These are phyloP conservation scores for button mushroom (Agaricus bisporus) DNA, from an alignment of 768 basidiomycete species.

Conservation along the genomic window DNA sequence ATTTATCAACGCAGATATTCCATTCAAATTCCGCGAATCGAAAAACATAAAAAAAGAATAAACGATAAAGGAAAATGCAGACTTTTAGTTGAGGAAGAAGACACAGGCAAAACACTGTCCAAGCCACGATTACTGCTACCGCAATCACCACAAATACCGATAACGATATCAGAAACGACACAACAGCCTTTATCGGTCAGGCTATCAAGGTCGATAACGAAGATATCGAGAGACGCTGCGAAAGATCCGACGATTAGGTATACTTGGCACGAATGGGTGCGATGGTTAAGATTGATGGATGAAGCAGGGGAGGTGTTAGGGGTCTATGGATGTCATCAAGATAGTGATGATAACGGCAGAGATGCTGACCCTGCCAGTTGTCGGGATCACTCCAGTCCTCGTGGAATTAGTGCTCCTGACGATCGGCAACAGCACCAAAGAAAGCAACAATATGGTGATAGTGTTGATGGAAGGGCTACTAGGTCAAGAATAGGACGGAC, in stretches of 20 bases:
- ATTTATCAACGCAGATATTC: slow-evolving; percentile 1
- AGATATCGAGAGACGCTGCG: slow-evolving; percentile 24
- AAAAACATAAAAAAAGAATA: too few relatives aligned
- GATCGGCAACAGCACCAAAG: background rate
- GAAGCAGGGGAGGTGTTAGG: slow-evolving; percentile 10
- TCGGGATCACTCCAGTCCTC: background rate
- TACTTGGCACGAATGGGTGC: slow-evolving; percentile 31
- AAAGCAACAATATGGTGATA: background rate
- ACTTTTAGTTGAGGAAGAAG: too few relatives aligned
- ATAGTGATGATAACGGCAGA: too few relatives aligned
- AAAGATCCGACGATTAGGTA: slow-evolving; percentile 22
- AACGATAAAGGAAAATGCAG: too few relatives aligned
- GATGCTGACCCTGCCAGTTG: too few relatives aligned
- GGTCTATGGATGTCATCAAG: background rate
- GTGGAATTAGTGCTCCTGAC: background rate
- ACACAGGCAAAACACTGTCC: too few relatives aligned
- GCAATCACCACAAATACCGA: background rate
- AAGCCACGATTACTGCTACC: background rate
- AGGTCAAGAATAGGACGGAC: background rate
- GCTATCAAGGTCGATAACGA: slow-evolving; percentile 24
- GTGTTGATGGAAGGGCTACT: background rate
- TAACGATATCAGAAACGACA: slow-evolving; percentile 14
- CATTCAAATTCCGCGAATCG: too few relatives aligned
- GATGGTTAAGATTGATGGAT: slow-evolving; percentile 26
- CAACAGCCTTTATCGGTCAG: slow-evolving; percentile 16